Base-by-base conservation (phyloP, 805 yeast species). In the Dipodascus albidus region DNA sequence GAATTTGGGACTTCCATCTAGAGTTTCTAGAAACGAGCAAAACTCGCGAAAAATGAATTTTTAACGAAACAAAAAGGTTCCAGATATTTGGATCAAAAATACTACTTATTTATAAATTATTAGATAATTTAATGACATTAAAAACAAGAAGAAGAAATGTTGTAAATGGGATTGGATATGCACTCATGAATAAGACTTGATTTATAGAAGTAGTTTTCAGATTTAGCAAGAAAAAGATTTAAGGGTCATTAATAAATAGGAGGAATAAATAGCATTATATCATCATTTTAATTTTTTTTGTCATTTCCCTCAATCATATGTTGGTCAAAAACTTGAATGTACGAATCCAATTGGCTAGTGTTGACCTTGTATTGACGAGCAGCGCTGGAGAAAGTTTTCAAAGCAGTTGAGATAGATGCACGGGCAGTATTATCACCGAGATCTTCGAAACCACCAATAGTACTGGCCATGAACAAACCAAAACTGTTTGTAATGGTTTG, bases 1-100 rank as follows among this genome's bases (percentile, higher is more conserved):
- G 14, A 41, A 21, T 19, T 38, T 47, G 17, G 52, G 55, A 24
- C 44, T 23, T 47, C 50, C 55, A 21, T 42, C 50, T 14, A 35
- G 52, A 20, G 50, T 53, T 24, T 27, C 52, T n/a, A 38, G 54
- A 33, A 35, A 47, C 54, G 42, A 52, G 49, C 38, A 49, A 50
- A 3, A 35, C 20, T 23, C 44, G 31, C 48, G 20, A 23, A 38
- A 33, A 52, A 52, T 38, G 44, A 38, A 38, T 17, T 38, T 17
- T 38, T 38, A n/a, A 38, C 15, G 44, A 38, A 6, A 9, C 38
- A 31, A 31, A 11, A 27, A 27, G 6, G 33, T 27, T 6, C 33
- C 33, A 27, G 6, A 27, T 27, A 27, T 6, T 27, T 27, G 33
- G 33, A 6, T 27, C 33, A 27, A n/a, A n/a, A n/a, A n/a, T n/a